A percentile compares a stretch with the other conserved stretches of the same genome.
These are phyloP conservation scores for Coniochaeta prunicola DNA, from an alignment of 2,329 filamentous ascomycete genomes.

Conservation along the genomic window DNA sequence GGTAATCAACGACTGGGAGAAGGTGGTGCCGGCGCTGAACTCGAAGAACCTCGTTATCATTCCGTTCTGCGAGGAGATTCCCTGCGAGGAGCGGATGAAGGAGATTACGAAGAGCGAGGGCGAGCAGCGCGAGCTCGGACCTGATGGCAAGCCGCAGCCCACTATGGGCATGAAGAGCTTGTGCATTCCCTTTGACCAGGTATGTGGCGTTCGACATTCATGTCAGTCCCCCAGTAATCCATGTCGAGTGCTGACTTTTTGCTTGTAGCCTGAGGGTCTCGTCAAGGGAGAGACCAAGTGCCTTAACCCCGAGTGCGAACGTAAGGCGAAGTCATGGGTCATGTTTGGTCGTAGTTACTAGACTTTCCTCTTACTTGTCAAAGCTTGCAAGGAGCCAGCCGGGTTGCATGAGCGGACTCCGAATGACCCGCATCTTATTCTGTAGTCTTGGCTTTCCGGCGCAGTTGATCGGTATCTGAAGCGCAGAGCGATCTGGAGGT, in stretches of 20 bases:
- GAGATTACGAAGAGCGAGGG: conserved; percentile 71
- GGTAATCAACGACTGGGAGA: conserved; percentile 77
- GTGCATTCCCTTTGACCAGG: conserved; percentile 73
- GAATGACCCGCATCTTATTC: neutral
- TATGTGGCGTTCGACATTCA: conserved; percentile 5
- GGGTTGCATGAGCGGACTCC: neutral
- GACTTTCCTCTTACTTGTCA: neutral
- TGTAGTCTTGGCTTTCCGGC: neutral
- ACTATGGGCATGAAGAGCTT: conserved; percentile 60
- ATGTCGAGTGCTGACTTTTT: conserved; percentile 32
- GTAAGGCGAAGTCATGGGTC: conserved; percentile 75
- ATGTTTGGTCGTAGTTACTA: conserved; percentile 79
- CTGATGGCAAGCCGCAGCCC: conserved; percentile 21
- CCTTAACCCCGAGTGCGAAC: conserved; percentile 77
- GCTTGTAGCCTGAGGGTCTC: conserved; percentile 59
- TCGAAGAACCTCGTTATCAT: conserved; percentile 89
- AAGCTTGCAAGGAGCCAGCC: neutral
- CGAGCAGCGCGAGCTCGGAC: conserved; percentile 42
- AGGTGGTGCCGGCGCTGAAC: conserved; percentile 86
- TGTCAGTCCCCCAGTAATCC: neutral
- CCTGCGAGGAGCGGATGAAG: conserved; percentile 94
- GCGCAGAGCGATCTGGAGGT: neutral
- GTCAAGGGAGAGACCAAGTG: conserved; percentile 81
- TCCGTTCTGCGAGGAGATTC: conserved; percentile 72
- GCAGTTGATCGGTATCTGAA: neutral